A percentile compares a stretch with the other conserved stretches of the same genome.
These are phyloP conservation scores for Andrographis paniculata DNA, from an alignment of 305 asterid genomes.

Conservation along the genomic window DNA sequence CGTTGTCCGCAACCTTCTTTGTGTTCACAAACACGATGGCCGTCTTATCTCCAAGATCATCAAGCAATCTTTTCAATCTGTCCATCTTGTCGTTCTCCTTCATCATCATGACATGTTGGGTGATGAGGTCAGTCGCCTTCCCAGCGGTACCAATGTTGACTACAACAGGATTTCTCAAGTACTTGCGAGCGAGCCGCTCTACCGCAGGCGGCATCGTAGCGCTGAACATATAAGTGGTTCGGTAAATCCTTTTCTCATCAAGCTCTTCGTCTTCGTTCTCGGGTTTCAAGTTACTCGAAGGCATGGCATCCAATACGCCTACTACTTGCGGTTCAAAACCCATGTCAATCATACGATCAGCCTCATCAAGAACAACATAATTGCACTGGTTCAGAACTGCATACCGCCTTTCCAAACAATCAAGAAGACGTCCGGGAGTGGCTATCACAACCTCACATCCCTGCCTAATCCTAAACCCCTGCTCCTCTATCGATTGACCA, in stretches of 20 bases:
- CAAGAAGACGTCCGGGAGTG: conserved; percentile 87
- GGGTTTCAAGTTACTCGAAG: conserved; percentile 83
- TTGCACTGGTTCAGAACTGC: conserved; percentile 82
- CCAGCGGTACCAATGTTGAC: conserved; percentile 85
- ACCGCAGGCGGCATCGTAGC: conserved; percentile 91
- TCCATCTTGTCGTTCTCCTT: conserved; percentile 62
- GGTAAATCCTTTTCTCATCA: conserved; percentile 71
- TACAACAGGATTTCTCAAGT: conserved; percentile 82
- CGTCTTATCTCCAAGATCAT: conserved; percentile 81
- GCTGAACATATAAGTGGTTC: conserved; percentile 88
- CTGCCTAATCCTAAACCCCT: conserved; percentile 71
- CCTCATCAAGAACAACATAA: conserved; percentile 87
- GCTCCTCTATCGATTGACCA: conserved; percentile 86
- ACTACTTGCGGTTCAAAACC: conserved; percentile 85
- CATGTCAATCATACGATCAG: conserved; percentile 94
- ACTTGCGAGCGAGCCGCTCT: conserved; percentile 79
- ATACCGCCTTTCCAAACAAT: conserved; percentile 75
- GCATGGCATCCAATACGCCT: conserved; percentile 83
- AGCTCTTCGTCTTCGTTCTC: conserved; percentile 89
- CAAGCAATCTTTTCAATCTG: conserved; percentile 52
- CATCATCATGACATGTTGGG: conserved; percentile 73
- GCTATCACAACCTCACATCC: conserved; percentile 95
- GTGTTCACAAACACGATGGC: conserved; percentile 86
- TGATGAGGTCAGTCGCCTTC: conserved; percentile 64
- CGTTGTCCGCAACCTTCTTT: conserved; percentile 59